Evolutionary conservation across 352 stramenopile genomes (phyloP), one percentile per base, ranked within the genome.

Genomic region (Elongisporangium anandrum): DNA sequence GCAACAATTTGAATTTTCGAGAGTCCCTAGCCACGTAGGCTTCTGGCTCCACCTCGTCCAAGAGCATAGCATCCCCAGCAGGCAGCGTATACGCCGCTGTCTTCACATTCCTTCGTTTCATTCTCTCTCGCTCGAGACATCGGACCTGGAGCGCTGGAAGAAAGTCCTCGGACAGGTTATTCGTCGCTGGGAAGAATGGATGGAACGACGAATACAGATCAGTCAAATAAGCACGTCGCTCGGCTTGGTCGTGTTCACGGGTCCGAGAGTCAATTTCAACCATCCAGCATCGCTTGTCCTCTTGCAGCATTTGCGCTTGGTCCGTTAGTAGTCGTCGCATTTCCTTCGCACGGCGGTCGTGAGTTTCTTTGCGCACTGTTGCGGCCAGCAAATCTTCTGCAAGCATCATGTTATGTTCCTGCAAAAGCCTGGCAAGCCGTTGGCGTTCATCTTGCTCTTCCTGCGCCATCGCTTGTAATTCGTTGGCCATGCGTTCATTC

Each of bases 121-220:
- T 55, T 23, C 52, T 51, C 20, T 67, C 56, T 17, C 74, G 64
- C 49, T 68, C 60, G 24, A 65, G 51, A 59, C 72, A 58, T 62
- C 69, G 74, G 26, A 65, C 66, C 12, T 79, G 66, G 47, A 89
- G 72, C 19, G 60, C 65, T 47, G 79, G 79, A 12, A 92, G 52
- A 48, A 87, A 80, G 2, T 73, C 66, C 55, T 89, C 79, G 0
- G 66, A 82, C 13, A 69, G 65, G 12, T 66, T 26, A 21, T 57
- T 63, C 1, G 79, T 85, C 22, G 54, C 54, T 0, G 66, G 50
- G 39, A 85, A 92, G 59, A 77, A 87, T 20, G 82, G 78, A 41
- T 75, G 63, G 47, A 87, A 81, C 22, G 78, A 70, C 10, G 69
- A 69, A 57, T 90, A 90, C 10, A 92, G 52, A 48, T 86, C 79